Conservation (phyloP, 768 basidiomycete species). For the Pleurotus djamor region DNA sequence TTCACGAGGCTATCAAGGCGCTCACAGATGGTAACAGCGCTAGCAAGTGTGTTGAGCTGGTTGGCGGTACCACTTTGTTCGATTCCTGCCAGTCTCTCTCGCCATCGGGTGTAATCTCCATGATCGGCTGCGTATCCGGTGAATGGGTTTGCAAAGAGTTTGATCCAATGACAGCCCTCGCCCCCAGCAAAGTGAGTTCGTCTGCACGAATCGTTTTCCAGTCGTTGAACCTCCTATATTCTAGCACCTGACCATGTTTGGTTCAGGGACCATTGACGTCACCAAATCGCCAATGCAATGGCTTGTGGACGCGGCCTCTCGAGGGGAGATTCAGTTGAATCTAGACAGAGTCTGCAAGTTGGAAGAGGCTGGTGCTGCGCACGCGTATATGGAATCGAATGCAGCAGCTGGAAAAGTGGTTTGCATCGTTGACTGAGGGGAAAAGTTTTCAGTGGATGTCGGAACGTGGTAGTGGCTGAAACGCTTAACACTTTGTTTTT, state of each 20-base stretch:
- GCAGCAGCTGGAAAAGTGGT: slow-evolving; percentile 20
- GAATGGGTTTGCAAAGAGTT: slow-evolving; percentile 20
- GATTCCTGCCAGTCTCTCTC: slow-evolving; percentile 15
- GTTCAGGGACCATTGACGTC: slow-evolving; percentile 14
- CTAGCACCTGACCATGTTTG: slow-evolving; percentile 18
- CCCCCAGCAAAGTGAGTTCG: slow-evolving; percentile 15
- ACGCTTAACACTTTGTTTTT: no score
- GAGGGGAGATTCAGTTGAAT: slow-evolving; percentile 13
- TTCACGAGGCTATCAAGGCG: slow-evolving; percentile 15
- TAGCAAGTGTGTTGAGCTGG: slow-evolving; percentile 18
- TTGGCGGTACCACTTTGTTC: slow-evolving; percentile 15
- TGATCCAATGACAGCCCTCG: slow-evolving; percentile 13
- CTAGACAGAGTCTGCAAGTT: slow-evolving; percentile 21
- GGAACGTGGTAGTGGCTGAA: background rate
- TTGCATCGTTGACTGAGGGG: slow-evolving; percentile 17
- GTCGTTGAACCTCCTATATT: background rate
- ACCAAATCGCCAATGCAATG: slow-evolving; percentile 17
- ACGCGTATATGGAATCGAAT: slow-evolving; percentile 20
- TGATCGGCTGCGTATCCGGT: slow-evolving; percentile 15
- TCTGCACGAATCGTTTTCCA: background rate
- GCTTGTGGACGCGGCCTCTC: slow-evolving; percentile 17
- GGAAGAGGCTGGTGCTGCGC: slow-evolving; percentile 15
- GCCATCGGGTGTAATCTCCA: slow-evolving; percentile 13
- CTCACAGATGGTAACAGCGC: slow-evolving; percentile 15
- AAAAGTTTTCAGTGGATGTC: background rate